Base-by-base conservation (phyloP, 2,329 filamentous ascomycete genomes). In the Ophiostoma himal-ulmi region DNA sequence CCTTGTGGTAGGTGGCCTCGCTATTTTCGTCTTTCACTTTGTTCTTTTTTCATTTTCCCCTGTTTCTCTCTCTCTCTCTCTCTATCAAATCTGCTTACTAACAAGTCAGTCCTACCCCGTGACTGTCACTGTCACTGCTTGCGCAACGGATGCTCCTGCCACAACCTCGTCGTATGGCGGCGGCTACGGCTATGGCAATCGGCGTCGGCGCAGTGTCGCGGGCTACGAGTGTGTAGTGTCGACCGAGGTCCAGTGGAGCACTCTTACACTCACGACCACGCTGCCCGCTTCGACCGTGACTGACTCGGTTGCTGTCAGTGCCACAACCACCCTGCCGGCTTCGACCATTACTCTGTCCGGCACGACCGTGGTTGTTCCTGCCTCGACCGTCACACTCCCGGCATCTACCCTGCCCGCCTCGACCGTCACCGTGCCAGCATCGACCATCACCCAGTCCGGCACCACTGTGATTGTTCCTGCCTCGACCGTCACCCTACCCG, bases 201-300 rank as follows among this genome's bases (percentile, higher is more conserved):
- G 68, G 5, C 52, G 52, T 20, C 26, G 26, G 11, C 57, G 57
- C 26, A 30, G 26, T 17, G 57, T 26, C 4, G 14, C 52, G 6
- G 57, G 14, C 57, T 68, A 44, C 39, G 66, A 41, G 66, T 70
- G 69, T 36, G 67, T 70, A 20, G 57, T 70, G 0, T 70, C 69
- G 0, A 70, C 69, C 0, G 41, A 65, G 22, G 67, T 68, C 22
- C 30, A 68, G 0, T 70, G 69, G 69, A 65, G 67, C 69, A 70
- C 69, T 13, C 20, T 67, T 14, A 68, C 69, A 20, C n/a, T 68
- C 20, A 68, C 69, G 5, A 66, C 67, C 11, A 70, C 74, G 3
- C 60, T 70, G 17, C 71, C 74, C 8, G 73, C 68, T 14, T 68
- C 68, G 34, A 72, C 70, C 10, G 68, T 72, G 34, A 73, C 71